A percentile compares a stretch with the other conserved stretches of the same genome.
Evolutionary conservation across 1,284 basidiomycete species (phyloP).

Genomic region (Ustilago sp.): DNA sequence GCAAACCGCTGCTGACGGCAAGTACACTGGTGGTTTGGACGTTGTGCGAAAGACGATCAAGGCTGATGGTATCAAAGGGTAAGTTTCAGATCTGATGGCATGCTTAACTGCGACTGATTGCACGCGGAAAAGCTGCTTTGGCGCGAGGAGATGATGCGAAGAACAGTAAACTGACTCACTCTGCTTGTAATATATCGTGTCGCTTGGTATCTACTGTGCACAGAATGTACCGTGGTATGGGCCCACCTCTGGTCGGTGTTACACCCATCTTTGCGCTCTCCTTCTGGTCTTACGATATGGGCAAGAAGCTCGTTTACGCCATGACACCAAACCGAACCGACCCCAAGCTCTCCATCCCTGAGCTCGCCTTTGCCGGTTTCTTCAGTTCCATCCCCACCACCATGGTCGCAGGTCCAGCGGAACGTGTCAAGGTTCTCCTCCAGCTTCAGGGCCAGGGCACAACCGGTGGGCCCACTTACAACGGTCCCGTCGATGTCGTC

Average conservation of each 20-base stretch:
- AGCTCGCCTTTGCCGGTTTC: conserved; percentile 93
- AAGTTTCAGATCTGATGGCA: conserved; percentile 55
- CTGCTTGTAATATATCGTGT: neutral
- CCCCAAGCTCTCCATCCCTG: conserved; percentile 78
- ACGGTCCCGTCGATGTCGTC: conserved; percentile 91
- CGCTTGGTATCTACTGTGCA: neutral
- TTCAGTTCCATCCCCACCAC: conserved; percentile 94
- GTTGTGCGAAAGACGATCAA: conserved; percentile 91
- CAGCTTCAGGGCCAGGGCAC: conserved; percentile 87
- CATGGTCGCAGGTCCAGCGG: conserved; percentile 91
- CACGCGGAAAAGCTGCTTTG: neutral
- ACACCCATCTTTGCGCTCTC: conserved; percentile 98
- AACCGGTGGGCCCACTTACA: conserved; percentile 79
- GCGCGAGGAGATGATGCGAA: neutral
- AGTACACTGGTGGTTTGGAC: conserved; percentile 92
- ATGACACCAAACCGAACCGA: conserved; percentile 75
- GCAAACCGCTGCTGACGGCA: conserved; percentile 90
- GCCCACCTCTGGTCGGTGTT: conserved; percentile 93
- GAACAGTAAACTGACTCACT: conserved; percentile 1
- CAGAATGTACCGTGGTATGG: conserved; percentile 95
- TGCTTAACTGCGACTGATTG: neutral
- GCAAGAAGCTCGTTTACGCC: conserved; percentile 86
- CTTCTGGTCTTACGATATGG: conserved; percentile 97
- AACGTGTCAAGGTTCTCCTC: conserved; percentile 95
- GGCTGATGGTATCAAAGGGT: conserved; percentile 88